Conservation (phyloP, 345 rosid genomes). For the Isatis tinctoria region DNA sequence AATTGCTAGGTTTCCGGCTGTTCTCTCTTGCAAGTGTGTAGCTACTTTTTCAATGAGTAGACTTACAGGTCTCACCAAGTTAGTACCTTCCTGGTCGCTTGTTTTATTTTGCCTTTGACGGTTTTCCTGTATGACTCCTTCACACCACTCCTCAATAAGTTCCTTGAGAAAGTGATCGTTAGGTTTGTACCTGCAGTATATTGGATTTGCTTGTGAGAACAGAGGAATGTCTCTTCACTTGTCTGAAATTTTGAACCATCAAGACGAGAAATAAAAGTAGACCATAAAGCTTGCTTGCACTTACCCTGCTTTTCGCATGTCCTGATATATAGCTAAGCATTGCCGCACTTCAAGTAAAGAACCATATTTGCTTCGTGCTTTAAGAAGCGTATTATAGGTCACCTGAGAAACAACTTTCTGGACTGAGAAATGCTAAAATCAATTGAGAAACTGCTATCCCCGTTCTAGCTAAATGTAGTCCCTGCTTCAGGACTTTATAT, state of each 20-base stretch:
- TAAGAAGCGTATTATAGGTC: conserved; percentile 78
- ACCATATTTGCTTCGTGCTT: conserved; percentile 77
- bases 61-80: conserved; percentile 44
- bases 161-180: conserved; percentile 79
- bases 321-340: conserved; percentile 83
- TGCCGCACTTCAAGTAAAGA: conserved; percentile 81
- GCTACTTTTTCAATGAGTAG: conserved; percentile 82
- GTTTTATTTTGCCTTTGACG: conserved; percentile 33
- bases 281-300: background rate
- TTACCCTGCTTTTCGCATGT: conserved; percentile 93
- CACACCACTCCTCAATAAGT: conserved; percentile 95
- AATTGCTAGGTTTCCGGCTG: conserved; percentile 52
- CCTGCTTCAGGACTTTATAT: background rate
- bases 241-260: background rate
- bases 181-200: conserved; percentile 62
- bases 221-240: background rate
- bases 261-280: conserved; percentile 8
- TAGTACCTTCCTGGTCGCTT: conserved; percentile 36
- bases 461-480: background rate
- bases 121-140: conserved; percentile 71
- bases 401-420: conserved; percentile 48
- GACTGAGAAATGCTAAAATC: conserved; percentile 17
- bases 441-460: background rate
- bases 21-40: conserved; percentile 53
- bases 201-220: conserved; percentile 16